These are phyloP conservation scores for Xylaria sp. DNA, from an alignment of 2,329 filamentous ascomycete genomes.

Conservation along the genomic window DNA sequence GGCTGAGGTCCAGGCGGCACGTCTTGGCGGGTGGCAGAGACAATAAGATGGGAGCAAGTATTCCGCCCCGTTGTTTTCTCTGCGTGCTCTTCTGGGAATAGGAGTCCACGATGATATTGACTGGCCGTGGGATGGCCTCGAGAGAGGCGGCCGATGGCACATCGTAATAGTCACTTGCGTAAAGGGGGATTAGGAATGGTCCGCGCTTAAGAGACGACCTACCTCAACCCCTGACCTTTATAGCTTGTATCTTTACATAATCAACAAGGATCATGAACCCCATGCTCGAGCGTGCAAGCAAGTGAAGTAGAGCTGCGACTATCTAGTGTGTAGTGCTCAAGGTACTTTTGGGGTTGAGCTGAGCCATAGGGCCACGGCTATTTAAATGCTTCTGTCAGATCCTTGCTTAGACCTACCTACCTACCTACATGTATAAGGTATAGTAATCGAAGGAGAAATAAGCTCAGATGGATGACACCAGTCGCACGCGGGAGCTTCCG, in stretches of 20 bases:
- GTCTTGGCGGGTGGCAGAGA: conserved; percentile 6
- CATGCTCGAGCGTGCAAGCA: conserved; percentile 16
- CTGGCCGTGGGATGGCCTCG: background rate
- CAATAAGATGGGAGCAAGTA: conserved; percentile 1
- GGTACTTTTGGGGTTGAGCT: too few species aligned
- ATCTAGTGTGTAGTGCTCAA: too few species aligned
- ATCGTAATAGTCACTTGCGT: conserved; percentile 19
- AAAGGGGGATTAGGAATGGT: conserved; percentile 29
- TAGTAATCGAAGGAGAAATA: too few species aligned
- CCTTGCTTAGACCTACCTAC: background rate
- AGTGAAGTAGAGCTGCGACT: background rate
- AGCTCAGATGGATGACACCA: too few species aligned
- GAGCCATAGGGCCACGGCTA: too few species aligned
- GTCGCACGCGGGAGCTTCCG: too few species aligned
- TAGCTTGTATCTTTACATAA: conserved; percentile 35
- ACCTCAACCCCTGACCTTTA: conserved; percentile 19
- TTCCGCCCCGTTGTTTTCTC: background rate
- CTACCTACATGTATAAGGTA: background rate
- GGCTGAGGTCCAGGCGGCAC: conserved; percentile 16
- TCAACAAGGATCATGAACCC: conserved; percentile 29
- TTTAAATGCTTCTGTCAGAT: too few species aligned
- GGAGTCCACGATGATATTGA: background rate
- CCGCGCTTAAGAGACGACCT: conserved; percentile 19
- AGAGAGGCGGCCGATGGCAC: background rate
- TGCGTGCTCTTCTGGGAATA: background rate